Evolutionary conservation across 257 asterid species (phyloP), one percentile per base, ranked within the genome.

Genomic region (Solanum arcanum): DNA sequence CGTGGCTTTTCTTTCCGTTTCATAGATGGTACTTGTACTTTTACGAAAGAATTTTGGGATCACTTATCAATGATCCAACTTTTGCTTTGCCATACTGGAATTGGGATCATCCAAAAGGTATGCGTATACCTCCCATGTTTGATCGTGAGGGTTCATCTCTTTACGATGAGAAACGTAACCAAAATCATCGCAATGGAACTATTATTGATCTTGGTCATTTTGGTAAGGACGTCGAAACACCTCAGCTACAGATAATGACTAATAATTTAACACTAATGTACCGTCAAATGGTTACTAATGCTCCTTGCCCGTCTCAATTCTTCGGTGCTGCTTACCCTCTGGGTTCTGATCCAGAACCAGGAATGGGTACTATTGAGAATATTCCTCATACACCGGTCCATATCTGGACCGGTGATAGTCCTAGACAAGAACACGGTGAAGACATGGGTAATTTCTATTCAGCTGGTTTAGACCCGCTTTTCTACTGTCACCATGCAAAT

Each of bases 11-110:
- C 83, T 89, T 88, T 37, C 92, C 92, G 0, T 90, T 86, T 5
- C 92, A 90, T 39, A 86, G 92, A 62, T 90, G 88, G 89, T 90
- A 90, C 70, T 42, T 90, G 21, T 84, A 90, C 87, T 90, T 88
- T 64, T 90, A 86, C 5, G 92, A 90, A 23, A 86, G 89, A 66
- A 90, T 90, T 9, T 86, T 88, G 86, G 90, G 90, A 1, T 84
- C 87, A 9, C 42, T 90, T 3, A 90, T 90, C 5, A 52, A 42
- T 39, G 92, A 90, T 25, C 88, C 90, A 3, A 68, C 86, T 69
- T 87, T 89, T 27, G 88, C 56, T 14, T 27, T 88, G 15, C 90
- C 90, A 56, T 88, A 31, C 16, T 88, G 90, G 90, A 89, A 89
- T 18, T 89, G 91, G 91, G 91, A 87, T 70, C 62, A 70, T 35